A percentile compares a stretch with the other conserved stretches of the same genome.
Conservation (phyloP, 2,329 filamentous ascomycete genomes). For the Aureobasidium sp. region DNA sequence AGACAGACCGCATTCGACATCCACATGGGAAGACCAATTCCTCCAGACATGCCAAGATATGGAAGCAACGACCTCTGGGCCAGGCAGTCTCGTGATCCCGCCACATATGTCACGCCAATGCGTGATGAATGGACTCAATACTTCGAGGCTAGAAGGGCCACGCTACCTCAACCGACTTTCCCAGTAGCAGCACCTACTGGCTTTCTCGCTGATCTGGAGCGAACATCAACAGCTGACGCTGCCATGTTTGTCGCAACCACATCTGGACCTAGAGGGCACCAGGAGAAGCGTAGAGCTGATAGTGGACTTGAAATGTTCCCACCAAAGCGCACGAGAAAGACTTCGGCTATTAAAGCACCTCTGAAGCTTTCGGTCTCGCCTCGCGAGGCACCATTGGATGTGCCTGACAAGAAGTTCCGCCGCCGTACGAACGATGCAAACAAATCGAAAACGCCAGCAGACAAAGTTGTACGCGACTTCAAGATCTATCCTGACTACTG, state of each 20-base stretch:
- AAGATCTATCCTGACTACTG: slow-evolving; percentile 57
- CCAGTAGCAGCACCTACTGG: background rate
- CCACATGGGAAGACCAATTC: background rate
- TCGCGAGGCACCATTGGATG: slow-evolving; percentile 2
- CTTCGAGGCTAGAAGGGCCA: background rate
- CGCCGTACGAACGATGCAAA: background rate
- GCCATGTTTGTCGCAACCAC: background rate
- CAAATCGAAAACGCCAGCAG: slow-evolving; percentile 52
- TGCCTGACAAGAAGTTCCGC: background rate
- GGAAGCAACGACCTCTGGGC: slow-evolving; percentile 7
- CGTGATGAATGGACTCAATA: background rate
- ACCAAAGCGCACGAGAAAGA: background rate
- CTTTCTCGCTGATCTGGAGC: background rate
- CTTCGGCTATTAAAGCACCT: background rate
- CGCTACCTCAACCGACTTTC: background rate
- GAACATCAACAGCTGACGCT: background rate
- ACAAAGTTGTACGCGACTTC: slow-evolving; percentile 71
- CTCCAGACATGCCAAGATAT: background rate
- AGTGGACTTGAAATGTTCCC: background rate
- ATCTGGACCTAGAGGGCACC: background rate
- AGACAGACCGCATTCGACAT: background rate
- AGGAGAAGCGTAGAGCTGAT: background rate
- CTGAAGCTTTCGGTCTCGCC: background rate
- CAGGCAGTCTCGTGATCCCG: background rate
- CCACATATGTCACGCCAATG: background rate